Conservation (phyloP, 768 basidiomycete species). For the Lactifluus volemus region DNA sequence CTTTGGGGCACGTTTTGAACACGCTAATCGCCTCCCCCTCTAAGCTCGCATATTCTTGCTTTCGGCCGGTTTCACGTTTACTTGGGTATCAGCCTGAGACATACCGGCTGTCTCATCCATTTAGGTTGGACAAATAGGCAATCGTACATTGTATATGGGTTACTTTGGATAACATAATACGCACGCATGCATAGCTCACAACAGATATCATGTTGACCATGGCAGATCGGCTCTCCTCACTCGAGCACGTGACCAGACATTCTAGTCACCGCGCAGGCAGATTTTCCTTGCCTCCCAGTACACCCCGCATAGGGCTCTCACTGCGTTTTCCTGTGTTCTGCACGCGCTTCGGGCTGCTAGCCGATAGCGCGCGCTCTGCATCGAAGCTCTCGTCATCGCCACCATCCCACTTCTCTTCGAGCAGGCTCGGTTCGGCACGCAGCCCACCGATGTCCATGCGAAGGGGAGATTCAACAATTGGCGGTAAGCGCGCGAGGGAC, state of each 20-base stretch:
- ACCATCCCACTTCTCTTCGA: slow-evolving; percentile 30
- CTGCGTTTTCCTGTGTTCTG: slow-evolving; percentile 26
- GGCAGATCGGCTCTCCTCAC: background rate
- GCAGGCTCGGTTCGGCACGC: slow-evolving; percentile 27
- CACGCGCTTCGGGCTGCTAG: slow-evolving; percentile 22
- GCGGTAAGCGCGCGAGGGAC: slow-evolving; percentile 19
- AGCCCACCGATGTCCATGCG: slow-evolving; percentile 32
- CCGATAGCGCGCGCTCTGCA: slow-evolving; percentile 19
- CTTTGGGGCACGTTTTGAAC: slow-evolving; percentile 40
- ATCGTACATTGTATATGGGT: slow-evolving; percentile 5
- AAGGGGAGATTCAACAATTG: slow-evolving; percentile 42
- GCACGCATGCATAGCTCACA: background rate
- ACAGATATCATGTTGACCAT: background rate
- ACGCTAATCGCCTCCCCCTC: background rate
- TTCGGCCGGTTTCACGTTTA: background rate
- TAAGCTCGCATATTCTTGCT: background rate
- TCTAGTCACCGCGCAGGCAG: slow-evolving; percentile 17
- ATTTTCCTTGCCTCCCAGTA: slow-evolving; percentile 47
- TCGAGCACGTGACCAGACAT: background rate
- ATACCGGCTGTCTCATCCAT: background rate
- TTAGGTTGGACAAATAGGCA: background rate
- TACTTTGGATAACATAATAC: background rate
- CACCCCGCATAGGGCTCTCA: slow-evolving; percentile 30
- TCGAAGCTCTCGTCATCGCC: slow-evolving; percentile 28
- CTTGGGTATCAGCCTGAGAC: background rate